phyloP scores from a whole-genome alignment of 2,329 filamentous ascomycete species.

The Teratosphaeria epicoccoides region DNA sequence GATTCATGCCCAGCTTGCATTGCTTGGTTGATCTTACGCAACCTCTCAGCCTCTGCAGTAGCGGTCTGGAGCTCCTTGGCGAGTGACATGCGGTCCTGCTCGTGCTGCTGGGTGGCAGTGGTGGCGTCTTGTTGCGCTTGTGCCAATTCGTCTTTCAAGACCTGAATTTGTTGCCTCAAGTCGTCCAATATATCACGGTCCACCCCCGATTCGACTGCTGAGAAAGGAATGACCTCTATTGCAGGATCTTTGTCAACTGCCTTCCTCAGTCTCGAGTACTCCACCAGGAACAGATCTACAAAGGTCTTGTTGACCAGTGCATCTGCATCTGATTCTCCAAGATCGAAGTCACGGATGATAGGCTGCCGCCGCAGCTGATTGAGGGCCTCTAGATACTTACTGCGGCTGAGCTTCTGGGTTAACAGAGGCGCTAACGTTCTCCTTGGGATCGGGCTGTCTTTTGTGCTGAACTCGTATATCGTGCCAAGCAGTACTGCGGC shows the following conservation, averaged over 20 bases:
- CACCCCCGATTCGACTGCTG: conserved; percentile 79
- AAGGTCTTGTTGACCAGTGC: conserved; percentile 64
- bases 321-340: conserved; percentile 31
- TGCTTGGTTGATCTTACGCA: conserved; percentile 59
- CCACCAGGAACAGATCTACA: conserved; percentile 91
- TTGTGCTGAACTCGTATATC: conserved; percentile 93
- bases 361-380: conserved; percentile 66
- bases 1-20: conserved; percentile 60
- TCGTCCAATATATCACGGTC: conserved; percentile 90
- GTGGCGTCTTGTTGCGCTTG: conserved; percentile 47
- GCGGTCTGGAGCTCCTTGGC: conserved; percentile 40
- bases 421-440: conserved; percentile 71
- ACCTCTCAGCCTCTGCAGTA: conserved; percentile 37
- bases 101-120: conserved; percentile 46
- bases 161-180: conserved; percentile 63
- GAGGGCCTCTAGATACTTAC: conserved; percentile 76
- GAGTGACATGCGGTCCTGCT: conserved; percentile 27
- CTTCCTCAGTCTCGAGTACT: conserved; percentile 73
- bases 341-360: conserved; percentile 78
- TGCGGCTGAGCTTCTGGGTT: conserved; percentile 64
- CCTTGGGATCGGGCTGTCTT: conserved; percentile 83
- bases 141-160: conserved; percentile 54
- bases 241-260: conserved; percentile 87
- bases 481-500: conserved; percentile 77
- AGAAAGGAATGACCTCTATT: conserved; percentile 69